These are phyloP conservation scores for Scytalidium sp. DNA, from an alignment of 2,329 filamentous ascomycete genomes.

Conservation along the genomic window DNA sequence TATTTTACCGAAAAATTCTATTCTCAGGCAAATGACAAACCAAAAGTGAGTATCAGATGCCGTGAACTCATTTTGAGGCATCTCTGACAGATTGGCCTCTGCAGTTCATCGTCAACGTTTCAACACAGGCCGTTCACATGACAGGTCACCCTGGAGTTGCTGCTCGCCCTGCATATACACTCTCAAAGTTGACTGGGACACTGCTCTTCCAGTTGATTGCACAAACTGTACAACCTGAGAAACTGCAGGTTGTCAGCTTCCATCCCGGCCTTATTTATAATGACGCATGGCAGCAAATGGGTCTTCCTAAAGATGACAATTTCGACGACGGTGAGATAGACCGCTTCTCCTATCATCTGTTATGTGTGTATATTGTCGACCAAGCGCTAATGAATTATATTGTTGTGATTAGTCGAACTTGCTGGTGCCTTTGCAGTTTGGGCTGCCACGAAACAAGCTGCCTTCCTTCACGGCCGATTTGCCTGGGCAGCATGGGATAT, in stretches of 20 bases:
- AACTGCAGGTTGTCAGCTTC: constrained; percentile 37
- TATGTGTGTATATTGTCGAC: neutral
- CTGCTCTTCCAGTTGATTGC: constrained; percentile 1
- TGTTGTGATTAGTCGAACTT: neutral
- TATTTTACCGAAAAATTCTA: constrained; percentile 1
- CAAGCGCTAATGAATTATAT: neutral
- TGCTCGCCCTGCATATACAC: neutral
- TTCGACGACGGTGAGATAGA: neutral
- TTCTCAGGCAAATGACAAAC: neutral
- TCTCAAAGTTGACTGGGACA: neutral
- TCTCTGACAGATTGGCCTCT: neutral
- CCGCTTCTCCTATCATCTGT: too few relatives aligned
- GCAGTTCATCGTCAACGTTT: constrained; percentile 1
- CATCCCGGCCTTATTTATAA: constrained; percentile 38
- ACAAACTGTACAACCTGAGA: constrained; percentile 15
- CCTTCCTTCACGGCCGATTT: constrained; percentile 12
- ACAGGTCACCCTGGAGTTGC: neutral
- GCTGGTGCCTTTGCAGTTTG: constrained; percentile 8
- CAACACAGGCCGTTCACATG: neutral
- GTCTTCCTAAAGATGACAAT: neutral
- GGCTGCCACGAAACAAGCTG: constrained; percentile 5
- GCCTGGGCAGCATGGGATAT: constrained; percentile 12
- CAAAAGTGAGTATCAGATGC: neutral
- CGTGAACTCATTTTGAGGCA: too few relatives aligned
- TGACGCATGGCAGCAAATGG: constrained; percentile 9